A percentile compares a stretch with the other conserved stretches of the same genome.
phyloP scores from a whole-genome alignment of 345 rosid genomes.

The Eucalyptus leucophloia region DNA sequence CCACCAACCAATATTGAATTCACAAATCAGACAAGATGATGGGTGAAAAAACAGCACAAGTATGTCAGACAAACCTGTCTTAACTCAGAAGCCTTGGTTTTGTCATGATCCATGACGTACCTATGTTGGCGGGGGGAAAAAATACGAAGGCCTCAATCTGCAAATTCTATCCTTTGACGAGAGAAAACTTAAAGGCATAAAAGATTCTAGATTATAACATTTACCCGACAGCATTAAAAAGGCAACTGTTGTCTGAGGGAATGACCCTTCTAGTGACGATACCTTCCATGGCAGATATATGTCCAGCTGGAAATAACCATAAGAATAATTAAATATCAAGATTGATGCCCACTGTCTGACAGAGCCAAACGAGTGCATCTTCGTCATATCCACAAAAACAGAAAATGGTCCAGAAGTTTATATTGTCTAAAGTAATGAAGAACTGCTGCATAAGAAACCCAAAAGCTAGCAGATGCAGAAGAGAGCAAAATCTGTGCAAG shows the following conservation, averaged over 20 bases:
- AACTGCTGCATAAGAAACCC: neutral
- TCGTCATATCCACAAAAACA: neutral
- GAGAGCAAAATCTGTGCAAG: neutral
- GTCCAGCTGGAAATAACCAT: neutral
- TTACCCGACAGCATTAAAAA: conserved; percentile 92
- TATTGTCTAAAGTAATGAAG: neutral
- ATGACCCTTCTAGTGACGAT: conserved; percentile 70
- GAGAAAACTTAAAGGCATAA: neutral
- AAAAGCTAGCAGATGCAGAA: neutral
- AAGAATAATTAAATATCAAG: neutral
- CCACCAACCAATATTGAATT: neutral
- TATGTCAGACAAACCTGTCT: conserved; percentile 23
- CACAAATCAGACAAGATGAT: neutral
- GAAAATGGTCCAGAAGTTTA: neutral
- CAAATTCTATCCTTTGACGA: neutral
- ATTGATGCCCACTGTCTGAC: neutral
- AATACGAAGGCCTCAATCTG: neutral
- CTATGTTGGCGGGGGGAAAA: conserved; percentile 12
- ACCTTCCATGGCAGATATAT: conserved; percentile 45
- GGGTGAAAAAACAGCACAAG: neutral
- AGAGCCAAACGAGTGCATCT: neutral
- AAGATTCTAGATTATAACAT: neutral
- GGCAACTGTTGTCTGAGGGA: conserved; percentile 96
- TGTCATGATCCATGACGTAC: conserved; percentile 82
- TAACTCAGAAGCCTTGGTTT: conserved; percentile 32